Percentiles rank a stretch among this genome's conserved stretches.
Evolutionary conservation across 768 basidiomycete species (phyloP).

Genomic region (Asterophora lycoperdoides): DNA sequence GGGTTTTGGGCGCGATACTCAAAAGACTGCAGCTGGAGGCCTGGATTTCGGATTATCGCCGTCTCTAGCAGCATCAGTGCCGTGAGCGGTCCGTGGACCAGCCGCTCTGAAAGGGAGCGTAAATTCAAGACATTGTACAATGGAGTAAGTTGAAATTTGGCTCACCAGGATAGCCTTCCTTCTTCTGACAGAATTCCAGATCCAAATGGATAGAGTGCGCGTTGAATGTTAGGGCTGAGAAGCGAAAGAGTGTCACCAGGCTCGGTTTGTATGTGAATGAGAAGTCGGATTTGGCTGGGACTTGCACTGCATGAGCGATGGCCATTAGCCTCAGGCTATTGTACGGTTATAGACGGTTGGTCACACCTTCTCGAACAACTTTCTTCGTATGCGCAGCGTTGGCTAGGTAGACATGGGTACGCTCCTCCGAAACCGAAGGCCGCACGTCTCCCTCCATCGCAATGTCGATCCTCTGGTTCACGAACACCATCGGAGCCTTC

Average conservation of each 20-base stretch:
- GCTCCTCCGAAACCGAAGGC: slow-evolving; percentile 56
- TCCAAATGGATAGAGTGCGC: slow-evolving; percentile 84
- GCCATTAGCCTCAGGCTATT: too few species aligned
- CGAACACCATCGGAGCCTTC: slow-evolving; percentile 68
- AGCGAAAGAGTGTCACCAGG: slow-evolving; percentile 74
- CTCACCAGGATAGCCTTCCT: slow-evolving; percentile 71
- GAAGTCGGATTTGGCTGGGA: slow-evolving; percentile 50
- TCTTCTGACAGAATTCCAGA: slow-evolving; percentile 59
- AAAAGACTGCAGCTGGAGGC: slow-evolving; percentile 44
- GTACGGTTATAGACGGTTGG: too few species aligned
- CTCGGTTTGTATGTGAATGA: slow-evolving; percentile 65
- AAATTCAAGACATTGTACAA: not conserved
- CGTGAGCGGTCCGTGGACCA: slow-evolving; percentile 84
- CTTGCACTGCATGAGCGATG: slow-evolving; percentile 36
- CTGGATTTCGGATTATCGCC: slow-evolving; percentile 45
- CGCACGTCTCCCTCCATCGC: slow-evolving; percentile 37
- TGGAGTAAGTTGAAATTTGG: not conserved
- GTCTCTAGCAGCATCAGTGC: slow-evolving; percentile 75
- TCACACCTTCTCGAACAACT: slow-evolving; percentile 41
- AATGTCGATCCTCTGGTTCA: slow-evolving; percentile 59
- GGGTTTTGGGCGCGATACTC: slow-evolving; percentile 71
- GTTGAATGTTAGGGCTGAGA: slow-evolving; percentile 84
- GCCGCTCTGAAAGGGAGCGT: slow-evolving; percentile 45
- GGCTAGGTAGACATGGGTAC: slow-evolving; percentile 63
- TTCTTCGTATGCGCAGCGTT: slow-evolving; percentile 26